These are phyloP conservation scores for Sporisorium reilianum DNA, from an alignment of 1,284 basidiomycete species.

Conservation along the genomic window DNA sequence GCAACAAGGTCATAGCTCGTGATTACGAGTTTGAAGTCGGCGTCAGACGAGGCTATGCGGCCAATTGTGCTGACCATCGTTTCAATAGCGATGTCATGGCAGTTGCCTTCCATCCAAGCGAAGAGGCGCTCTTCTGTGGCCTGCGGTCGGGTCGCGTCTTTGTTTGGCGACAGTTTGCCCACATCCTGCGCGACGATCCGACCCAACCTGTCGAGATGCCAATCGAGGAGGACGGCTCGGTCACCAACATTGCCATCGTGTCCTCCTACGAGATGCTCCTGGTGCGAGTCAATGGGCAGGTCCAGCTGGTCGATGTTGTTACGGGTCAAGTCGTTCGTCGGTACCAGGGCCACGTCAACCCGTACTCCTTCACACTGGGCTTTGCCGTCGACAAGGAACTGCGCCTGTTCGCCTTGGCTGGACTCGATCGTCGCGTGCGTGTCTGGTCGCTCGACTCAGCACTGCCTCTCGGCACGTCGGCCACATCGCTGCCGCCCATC, in stretches of 20 bases:
- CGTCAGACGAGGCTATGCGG: no score
- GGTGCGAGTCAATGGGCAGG: slow-evolving; percentile 26
- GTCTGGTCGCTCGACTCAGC: slow-evolving; percentile 40
- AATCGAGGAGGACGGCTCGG: slow-evolving; percentile 11
- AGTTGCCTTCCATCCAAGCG: slow-evolving; percentile 1
- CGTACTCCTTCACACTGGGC: slow-evolving; percentile 27
- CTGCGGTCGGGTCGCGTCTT: slow-evolving; percentile 21
- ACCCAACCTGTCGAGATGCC: neutral
- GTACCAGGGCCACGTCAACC: slow-evolving; percentile 38
- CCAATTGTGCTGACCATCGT: neutral
- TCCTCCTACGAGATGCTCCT: slow-evolving; percentile 16
- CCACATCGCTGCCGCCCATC: neutral
- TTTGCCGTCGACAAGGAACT: slow-evolving; percentile 18
- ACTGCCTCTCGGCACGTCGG: slow-evolving; percentile 16
- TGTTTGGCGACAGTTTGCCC: neutral
- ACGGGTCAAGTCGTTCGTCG: slow-evolving; percentile 1
- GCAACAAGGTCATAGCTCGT: neutral
- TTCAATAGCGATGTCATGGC: slow-evolving; percentile 28
- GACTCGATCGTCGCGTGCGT: slow-evolving; percentile 28
- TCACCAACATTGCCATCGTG: slow-evolving; percentile 22
- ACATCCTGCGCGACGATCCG: neutral
- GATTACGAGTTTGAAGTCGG: neutral
- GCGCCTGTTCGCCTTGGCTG: slow-evolving; percentile 31
- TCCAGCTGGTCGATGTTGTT: slow-evolving; percentile 17
- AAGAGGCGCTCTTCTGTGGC: slow-evolving; percentile 20